Evolutionary conservation across 768 basidiomycete genomes (phyloP), one percentile per base, ranked within the genome.

Genomic region (Guyanaporus albipodus): DNA sequence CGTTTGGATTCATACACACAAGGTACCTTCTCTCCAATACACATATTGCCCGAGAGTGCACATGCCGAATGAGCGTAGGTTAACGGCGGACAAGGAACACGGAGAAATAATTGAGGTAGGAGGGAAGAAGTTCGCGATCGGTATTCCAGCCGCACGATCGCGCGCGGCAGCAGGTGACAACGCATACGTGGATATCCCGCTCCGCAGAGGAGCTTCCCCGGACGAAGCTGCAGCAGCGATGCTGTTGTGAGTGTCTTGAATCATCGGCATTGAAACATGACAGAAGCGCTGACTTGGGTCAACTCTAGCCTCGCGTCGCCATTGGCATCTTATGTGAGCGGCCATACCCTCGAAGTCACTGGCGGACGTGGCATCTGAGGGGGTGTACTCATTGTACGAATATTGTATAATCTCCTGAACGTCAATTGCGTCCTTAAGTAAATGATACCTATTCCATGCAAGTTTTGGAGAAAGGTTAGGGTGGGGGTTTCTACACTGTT

Each of bases 271-370:
- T 10, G 21, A 40, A 2, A 33, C 29, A 28, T 23, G n/a, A n/a
- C n/a, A n/a, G 36, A 9, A 36, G 17, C 22, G 29, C 43, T 61
- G 27, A 63, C 15, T 3, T 33, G 17, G 31, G 36, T 26, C 42
- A 8, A 46, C 49, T 50, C 53, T 19, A 88, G 86, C 77, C 72
- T 91, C 52, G 80, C 80, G 0, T 88, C 85, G 12, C 87, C 87
- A 10, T 70, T 92, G 19, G 85, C 87, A 12, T 80, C 83, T 4
- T 92, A 87, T 60, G 83, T 92, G 45, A 80, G 77, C 37, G 89
- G 89, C 8, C 90, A 91, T 66, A 90, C 87, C 15, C 70, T 91
- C 44, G 87, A 90, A 64, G 85, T 87, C 18, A 91, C 89, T 29
- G 89, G 89, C 27, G 90, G 90, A 33, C 73, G 74, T 44, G 87